Percentiles rank a stretch among this genome's conserved stretches.
Conservation (phyloP, 305 asterid species). For the Rubia occidens region DNA sequence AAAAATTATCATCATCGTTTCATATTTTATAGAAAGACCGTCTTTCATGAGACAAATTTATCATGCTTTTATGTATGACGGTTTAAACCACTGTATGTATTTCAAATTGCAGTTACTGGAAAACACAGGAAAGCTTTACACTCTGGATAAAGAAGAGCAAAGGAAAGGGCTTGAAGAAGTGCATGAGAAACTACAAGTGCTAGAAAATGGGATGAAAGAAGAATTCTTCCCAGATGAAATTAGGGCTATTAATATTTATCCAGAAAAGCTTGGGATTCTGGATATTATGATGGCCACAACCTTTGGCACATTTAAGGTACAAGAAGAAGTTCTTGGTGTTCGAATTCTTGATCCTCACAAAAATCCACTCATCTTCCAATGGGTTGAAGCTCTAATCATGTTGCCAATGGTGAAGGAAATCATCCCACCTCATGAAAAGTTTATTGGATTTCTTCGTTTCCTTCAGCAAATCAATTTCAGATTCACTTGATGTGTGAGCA, state of each 20-base stretch:
- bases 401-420: constrained; percentile 20
- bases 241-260: background rate
- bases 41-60: too few relatives aligned
- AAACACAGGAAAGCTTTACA: constrained; percentile 9
- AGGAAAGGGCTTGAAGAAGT: constrained; percentile 11
- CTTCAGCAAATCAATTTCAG: constrained; percentile 13
- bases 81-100: background rate
- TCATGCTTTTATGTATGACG: too few relatives aligned
- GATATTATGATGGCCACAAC: constrained; percentile 20
- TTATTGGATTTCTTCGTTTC: constrained; percentile 6
- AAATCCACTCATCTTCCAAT: constrained; percentile 18
- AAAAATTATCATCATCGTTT: too few relatives aligned
- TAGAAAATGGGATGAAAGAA: constrained; percentile 19
- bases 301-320: constrained; percentile 15
- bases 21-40: too few relatives aligned
- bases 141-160: constrained; percentile 2
- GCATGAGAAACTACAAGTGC: constrained; percentile 8
- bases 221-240: constrained; percentile 8
- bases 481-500: background rate
- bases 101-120: constrained; percentile 17
- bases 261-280: constrained; percentile 10
- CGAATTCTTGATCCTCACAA: constrained; percentile 16
- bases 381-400: constrained; percentile 20
- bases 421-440: constrained; percentile 11
- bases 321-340: constrained; percentile 13